Evolutionary conservation across 371 early-diverging fungal species (phyloP).

Genomic region (Actinomortierella ambigua): DNA sequence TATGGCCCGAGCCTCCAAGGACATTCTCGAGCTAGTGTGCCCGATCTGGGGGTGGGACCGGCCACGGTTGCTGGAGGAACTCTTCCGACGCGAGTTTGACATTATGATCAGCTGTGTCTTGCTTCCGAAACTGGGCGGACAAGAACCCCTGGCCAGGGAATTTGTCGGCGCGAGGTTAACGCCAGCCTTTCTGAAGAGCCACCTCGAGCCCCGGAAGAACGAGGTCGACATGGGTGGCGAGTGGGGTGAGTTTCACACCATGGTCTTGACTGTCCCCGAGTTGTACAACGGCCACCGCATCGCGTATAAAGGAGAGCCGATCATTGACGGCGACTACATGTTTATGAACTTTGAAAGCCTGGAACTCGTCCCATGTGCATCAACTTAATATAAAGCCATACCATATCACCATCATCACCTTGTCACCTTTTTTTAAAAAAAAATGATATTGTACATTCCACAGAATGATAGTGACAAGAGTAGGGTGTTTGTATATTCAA

Average conservation of each 20-base stretch:
- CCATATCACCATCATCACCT: no score
- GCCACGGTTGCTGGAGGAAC: conserved; percentile 40
- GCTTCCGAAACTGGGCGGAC: conserved; percentile 47
- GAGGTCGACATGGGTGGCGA: conserved; percentile 57
- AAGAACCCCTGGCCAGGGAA: conserved; percentile 20
- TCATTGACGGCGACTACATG: conserved; percentile 46
- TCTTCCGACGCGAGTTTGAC: conserved; percentile 48
- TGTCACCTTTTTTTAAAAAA: no score
- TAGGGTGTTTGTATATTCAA: no score
- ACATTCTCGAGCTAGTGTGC: conserved; percentile 53
- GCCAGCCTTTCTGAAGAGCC: conserved; percentile 29
- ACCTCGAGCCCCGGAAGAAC: conserved; percentile 21
- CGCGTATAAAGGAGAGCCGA: conserved; percentile 31
- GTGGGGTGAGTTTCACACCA: conserved; percentile 63
- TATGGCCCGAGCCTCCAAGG: conserved; percentile 59
- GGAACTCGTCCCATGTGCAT: conserved; percentile 24
- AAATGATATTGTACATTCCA: no score
- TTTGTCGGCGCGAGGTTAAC: conserved; percentile 45
- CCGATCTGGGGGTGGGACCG: conserved; percentile 60
- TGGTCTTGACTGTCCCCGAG: conserved; percentile 57
- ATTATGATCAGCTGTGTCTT: conserved; percentile 54
- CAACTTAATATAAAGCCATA: no score
- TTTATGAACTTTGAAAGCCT: conserved; percentile 47
- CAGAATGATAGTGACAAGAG: no score
- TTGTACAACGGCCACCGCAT: conserved; percentile 43